Conservation (phyloP, 208 protist species). For the Trypanosoma avium region DNA sequence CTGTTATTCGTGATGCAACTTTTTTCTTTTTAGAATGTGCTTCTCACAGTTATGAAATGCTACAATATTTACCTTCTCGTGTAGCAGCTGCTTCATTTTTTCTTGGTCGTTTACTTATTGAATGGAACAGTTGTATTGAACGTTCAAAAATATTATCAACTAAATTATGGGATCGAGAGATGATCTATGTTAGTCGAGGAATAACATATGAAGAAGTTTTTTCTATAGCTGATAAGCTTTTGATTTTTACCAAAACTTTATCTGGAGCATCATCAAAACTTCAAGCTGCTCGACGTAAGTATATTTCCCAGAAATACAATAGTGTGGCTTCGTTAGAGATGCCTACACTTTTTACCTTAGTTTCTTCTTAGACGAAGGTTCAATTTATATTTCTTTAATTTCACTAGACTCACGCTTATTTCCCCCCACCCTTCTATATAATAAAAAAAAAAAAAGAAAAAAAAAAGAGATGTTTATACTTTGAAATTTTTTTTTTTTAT, state of each 20-base stretch:
- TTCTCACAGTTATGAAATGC: constrained; percentile 59
- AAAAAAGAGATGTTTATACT: background rate
- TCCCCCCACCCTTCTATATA: background rate
- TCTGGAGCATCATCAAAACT: constrained; percentile 52
- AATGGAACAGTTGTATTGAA: constrained; percentile 25
- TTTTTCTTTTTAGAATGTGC: constrained; percentile 77
- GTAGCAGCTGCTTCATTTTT: constrained; percentile 61
- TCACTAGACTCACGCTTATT: constrained; percentile 7
- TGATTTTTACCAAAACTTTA: constrained; percentile 54
- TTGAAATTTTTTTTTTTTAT: constrained; percentile 5
- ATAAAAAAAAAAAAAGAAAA: background rate
- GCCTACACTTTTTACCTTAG: constrained; percentile 26
- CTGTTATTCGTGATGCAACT: constrained; percentile 37
- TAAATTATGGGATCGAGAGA: constrained; percentile 48
- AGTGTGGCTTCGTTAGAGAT: constrained; percentile 52
- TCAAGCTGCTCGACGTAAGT: constrained; percentile 67
- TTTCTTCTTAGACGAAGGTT: constrained; percentile 22
- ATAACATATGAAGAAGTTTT: constrained; percentile 51
- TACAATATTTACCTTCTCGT: constrained; percentile 64
- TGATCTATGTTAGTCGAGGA: constrained; percentile 32
- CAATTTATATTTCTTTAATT: background rate
- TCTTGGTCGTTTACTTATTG: constrained; percentile 47
- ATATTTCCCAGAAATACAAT: constrained; percentile 44
- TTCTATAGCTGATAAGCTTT: constrained; percentile 42
- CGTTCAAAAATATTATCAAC: constrained; percentile 14